Base-by-base conservation (phyloP, 257 asterid species). In the Przewalskia tangutica region DNA sequence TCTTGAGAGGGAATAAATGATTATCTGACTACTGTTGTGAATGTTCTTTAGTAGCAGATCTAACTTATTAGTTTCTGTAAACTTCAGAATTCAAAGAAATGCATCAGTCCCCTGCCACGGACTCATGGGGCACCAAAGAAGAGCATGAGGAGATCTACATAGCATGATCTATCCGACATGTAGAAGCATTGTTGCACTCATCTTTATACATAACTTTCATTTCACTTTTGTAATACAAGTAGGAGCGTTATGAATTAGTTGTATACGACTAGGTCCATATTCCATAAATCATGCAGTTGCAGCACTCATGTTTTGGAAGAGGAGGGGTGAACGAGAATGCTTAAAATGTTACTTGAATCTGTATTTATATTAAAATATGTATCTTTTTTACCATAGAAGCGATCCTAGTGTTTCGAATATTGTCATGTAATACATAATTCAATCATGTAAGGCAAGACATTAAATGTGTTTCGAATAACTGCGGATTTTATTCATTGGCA, bases 121-220 rank as follows among this genome's bases (percentile, higher is more conserved):
- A 75, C 36, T 23, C 46, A 50, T 8, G 94, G 91, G 63, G 73
- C 67, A 76, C 86, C 82, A 84, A 85, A 60, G 91, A 87, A 65
- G 90, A 88, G 79, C 82, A 18, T 12, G 38, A 36, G 18, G 59
- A 27, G 71, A 78, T 56, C 53, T 8, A 34, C 36, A 9, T 34
- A 9, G 34, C 81, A 54, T 56, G 32, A 34, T 48, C 68, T 40
- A 8, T 53, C 17, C 55, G 7, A 54, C 55, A 36, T 36, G 36
- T 56, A 6, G 53, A 56, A 55, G 53, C 70, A 55, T 62, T 56
- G 16, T 58, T 46, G 42, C 42, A 18, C 60, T 75, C 38, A 75
- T 75, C 60, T 75, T 18, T 46, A 75, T 75, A 75, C 40, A 56
- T 71, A 71, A 56, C 36, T 36, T 60, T 56, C 56, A 36, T 36